Base-by-base conservation (phyloP, 1,139 yeast genomes). In the Blastobotrys indianensis region DNA sequence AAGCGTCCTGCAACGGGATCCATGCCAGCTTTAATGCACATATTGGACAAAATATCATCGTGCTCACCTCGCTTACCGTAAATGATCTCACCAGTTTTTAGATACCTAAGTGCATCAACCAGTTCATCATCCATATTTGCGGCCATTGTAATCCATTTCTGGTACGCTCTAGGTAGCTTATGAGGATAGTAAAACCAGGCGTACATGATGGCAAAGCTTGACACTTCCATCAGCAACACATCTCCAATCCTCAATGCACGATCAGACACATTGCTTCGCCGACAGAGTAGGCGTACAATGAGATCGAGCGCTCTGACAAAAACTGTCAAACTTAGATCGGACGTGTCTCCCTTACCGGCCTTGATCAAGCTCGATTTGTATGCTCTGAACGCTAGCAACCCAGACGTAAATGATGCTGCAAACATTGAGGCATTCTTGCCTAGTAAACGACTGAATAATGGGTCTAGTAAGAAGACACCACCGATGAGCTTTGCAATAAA, bases 121-220 rank as follows among this genome's bases (percentile, higher is more conserved):
- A 72, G 50, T 35, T 64, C 71, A 11, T 56, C 58, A 51, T 72
- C 75, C 64, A 70, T 64, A 35, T 62, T 58, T 4, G 75, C 72
- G 15, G 73, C 71, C 45, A 62, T 59, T 9, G 74, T 65, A 51
- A 72, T 69, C 76, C 76, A 72, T 34, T 57, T 55, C 25, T 62
- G 60, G 51, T 72, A 72, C n/a, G 66, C 60, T 4, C 63, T 62
- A 5, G 72, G 67, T 31, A 72, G 54, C 34, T 59, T 58, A 11
- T 62, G 60, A 1, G 75, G 75, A 41, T 59, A 51, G 50, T 56
- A 69, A 47, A 68, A 67, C 75, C 75, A 71, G 28, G 64, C 48
- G 51, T 61, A 66, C 74, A 71, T 70, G 41, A 71, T 67, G 23
- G 67, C 56, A 37, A 50, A 56, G 33, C 55, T 51, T 2, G 61